phyloP scores from a whole-genome alignment of 208 protist genomes.

The Crithidia bombi region DNA sequence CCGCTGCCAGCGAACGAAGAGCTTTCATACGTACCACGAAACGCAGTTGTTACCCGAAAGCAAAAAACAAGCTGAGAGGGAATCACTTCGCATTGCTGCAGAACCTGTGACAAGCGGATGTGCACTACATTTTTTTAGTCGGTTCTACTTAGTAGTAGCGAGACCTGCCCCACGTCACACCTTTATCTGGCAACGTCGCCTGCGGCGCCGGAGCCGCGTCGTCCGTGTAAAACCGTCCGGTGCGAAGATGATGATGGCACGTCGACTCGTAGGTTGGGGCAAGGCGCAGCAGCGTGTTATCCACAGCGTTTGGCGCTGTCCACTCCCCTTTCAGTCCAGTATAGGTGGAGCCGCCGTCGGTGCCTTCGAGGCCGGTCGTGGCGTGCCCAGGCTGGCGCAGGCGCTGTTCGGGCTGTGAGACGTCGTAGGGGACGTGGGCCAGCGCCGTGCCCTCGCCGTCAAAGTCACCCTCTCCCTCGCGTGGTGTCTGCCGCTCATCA shows the following conservation, averaged over 20 bases:
- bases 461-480: constrained; percentile 32
- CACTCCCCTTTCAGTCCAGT: constrained; percentile 60
- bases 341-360: constrained; percentile 61
- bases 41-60: no score
- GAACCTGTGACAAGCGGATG: no score
- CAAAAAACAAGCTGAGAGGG: no score
- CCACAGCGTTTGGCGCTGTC: constrained; percentile 55
- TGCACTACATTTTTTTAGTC: neutral
- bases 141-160: constrained; percentile 44
- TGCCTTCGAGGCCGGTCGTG: constrained; percentile 43
- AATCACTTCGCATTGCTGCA: no score
- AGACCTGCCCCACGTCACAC: constrained; percentile 65
- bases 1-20: no score
- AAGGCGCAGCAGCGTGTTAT: constrained; percentile 76
- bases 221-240: constrained; percentile 72
- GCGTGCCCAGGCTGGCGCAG: constrained; percentile 64
- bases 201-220: constrained; percentile 66
- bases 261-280: constrained; percentile 77
- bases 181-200: constrained; percentile 71
- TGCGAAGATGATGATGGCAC: constrained; percentile 80
- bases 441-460: constrained; percentile 56
- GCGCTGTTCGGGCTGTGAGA: constrained; percentile 62
- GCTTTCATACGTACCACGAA: no score
- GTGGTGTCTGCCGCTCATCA: neutral
- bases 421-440: constrained; percentile 46